phyloP scores from a whole-genome alignment of 768 basidiomycete genomes.

The Coprinopsis sp. region DNA sequence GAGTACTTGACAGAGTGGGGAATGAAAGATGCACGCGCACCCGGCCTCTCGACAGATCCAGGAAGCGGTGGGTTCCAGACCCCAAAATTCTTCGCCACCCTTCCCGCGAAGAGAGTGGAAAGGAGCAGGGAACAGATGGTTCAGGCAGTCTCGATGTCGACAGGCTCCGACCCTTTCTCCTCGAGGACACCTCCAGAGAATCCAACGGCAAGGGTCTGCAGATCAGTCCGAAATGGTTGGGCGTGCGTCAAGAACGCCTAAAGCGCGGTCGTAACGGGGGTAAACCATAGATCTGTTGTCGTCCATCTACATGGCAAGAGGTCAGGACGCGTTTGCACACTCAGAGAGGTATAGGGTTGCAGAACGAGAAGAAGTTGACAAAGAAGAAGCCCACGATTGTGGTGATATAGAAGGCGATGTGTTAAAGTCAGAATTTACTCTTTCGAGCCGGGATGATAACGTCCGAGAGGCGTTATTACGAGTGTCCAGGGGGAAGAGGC shows the following conservation, averaged over 20 bases:
- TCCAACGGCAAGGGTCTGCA: conserved; percentile 44
- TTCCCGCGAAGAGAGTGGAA: conserved; percentile 51
- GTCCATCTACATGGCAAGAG: conserved; percentile 83
- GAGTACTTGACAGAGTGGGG: not conserved
- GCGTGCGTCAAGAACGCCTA: conserved; percentile 84
- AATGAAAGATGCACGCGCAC: conserved; percentile 10
- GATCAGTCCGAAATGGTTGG: conserved; percentile 76
- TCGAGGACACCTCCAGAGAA: conserved; percentile 36
- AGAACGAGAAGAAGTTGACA: conserved; percentile 57
- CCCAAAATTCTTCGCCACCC: conserved; percentile 64
- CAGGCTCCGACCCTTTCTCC: conserved; percentile 36
- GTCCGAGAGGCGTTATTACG: no score
- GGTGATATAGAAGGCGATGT: conserved; percentile 2
- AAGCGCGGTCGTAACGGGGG: conserved; percentile 69
- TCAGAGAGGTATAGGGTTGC: conserved; percentile 61
- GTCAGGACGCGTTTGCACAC: conserved; percentile 73
- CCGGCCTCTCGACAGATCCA: conserved; percentile 14
- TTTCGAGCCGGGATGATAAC: conserved; percentile 19
- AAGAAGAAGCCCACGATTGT: no score
- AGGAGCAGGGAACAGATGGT: conserved; percentile 69
- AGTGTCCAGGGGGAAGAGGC: no score
- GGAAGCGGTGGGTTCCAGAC: conserved; percentile 21
- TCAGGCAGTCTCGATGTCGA: conserved; percentile 63
- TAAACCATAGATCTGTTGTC: conserved; percentile 80
- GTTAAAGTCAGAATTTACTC: not conserved